Conservation (phyloP, 768 basidiomycete genomes). For the Fibroporia radiculosa region DNA sequence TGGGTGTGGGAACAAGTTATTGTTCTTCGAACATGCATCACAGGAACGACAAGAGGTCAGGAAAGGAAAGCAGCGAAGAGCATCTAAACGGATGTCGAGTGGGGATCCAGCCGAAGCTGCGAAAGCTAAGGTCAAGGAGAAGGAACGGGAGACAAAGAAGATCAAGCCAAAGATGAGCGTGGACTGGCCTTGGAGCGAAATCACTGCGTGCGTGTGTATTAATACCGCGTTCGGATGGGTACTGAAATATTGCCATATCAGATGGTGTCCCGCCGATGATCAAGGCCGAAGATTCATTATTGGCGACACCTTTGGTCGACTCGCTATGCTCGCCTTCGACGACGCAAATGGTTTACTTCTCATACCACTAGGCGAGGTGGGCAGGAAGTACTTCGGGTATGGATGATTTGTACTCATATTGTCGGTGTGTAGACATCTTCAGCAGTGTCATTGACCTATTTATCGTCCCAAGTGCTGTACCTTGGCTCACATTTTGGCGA, state of each 20-base stretch:
- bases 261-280: conserved; percentile 46
- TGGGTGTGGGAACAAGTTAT: conserved; percentile 58
- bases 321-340: conserved; percentile 57
- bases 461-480: conserved; percentile 63
- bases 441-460: conserved; percentile 61
- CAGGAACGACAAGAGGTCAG: conserved; percentile 42
- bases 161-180: conserved; percentile 48
- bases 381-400: conserved; percentile 7
- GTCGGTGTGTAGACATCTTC: conserved; percentile 60
- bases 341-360: conserved; percentile 41
- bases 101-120: conserved; percentile 32
- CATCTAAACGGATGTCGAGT: conserved; percentile 44
- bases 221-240: neutral
- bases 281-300: conserved; percentile 44
- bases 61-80: conserved; percentile 44
- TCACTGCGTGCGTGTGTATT: conserved; percentile 49
- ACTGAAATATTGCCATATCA: conserved; percentile 16
- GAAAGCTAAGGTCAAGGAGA: conserved; percentile 49
- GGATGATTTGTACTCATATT: conserved; percentile 1
- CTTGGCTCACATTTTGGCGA: conserved; percentile 79
- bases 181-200: conserved; percentile 71
- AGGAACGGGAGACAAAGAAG: conserved; percentile 43
- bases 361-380: conserved; percentile 66
- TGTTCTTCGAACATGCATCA: conserved; percentile 52
- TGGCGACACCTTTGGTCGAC: conserved; percentile 64